Base-by-base conservation (phyloP, 441 rosid genomes). In the Raphanus hybrid region DNA sequence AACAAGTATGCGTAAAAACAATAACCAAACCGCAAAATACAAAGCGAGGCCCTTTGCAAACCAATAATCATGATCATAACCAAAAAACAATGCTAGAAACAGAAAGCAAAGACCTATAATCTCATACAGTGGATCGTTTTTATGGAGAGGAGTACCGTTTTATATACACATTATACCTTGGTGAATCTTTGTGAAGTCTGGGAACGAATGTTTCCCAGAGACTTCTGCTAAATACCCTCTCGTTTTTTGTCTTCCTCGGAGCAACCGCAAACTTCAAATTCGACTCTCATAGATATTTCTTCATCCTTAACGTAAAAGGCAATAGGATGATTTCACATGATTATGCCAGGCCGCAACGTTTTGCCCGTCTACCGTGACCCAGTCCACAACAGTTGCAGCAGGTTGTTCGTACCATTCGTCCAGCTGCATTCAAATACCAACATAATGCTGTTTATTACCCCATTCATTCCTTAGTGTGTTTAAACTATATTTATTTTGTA, bases 371-470 rank as follows among this genome's bases (percentile, higher is more conserved):
- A 93, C 91, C 62, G 88, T 72, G 69, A 87, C 91, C 97, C 97
- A 91, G 78, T 93, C 97, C 45, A 91, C 95, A 67, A 89, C 87
- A 3, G 92, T 89, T 23, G 97, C 88, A 16, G 98, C 98, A 6
- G 98, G 98, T 73, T 91, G 98, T 80, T 93, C 95, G 93, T 96
- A 93, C 95, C 98, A 93, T 68, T 91, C 97, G n/a, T 91, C 90
- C 18, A 91, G 85, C 98, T 90, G 89, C 87, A 86, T 75, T 73
- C 69, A 70, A 12, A 20, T 34, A 34, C 34, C 34, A 43, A 60
- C 74, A 9, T 71, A 32, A 66, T 7, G 18, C 10, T 65, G 34
- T 20, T 65, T 20, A 41, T 41, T 20, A 26, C 37, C 55, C 91
- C 92, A 5, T 72, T 89, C 92, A 26, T 89, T 89, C 23, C n/a